Percentiles rank a stretch among this genome's conserved stretches.
These are phyloP conservation scores for Clitoria ternatea DNA, from an alignment of 306 rosid species.

Conservation along the genomic window DNA sequence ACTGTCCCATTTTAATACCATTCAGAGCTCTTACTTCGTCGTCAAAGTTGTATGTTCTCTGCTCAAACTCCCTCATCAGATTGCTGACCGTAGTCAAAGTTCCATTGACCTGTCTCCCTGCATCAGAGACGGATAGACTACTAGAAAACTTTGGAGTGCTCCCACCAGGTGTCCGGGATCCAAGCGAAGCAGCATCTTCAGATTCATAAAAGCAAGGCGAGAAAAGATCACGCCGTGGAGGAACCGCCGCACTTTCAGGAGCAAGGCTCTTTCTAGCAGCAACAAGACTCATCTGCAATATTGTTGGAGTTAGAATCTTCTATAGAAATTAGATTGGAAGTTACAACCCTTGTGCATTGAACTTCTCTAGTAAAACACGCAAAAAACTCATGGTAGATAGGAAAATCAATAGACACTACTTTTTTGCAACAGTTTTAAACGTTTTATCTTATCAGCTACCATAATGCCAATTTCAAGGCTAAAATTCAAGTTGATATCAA, in stretches of 20 bases:
- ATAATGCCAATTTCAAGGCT: neutral
- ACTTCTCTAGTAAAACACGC: neutral
- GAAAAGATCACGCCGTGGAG: conserved; percentile 41
- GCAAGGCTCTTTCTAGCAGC: conserved; percentile 78
- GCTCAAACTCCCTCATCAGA: conserved; percentile 85
- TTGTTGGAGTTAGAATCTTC: conserved; percentile 19
- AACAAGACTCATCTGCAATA: conserved; percentile 79
- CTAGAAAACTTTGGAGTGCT: conserved; percentile 63
- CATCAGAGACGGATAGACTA: conserved; percentile 36
- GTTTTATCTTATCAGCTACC: neutral
- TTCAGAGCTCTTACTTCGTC: conserved; percentile 59
- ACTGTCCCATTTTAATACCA: conserved; percentile 53
- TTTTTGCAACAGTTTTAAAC: conserved; percentile 2
- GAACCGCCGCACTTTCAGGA: conserved; percentile 43
- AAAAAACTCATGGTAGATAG: neutral
- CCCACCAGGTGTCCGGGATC: conserved; percentile 66
- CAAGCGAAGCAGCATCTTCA: conserved; percentile 57
- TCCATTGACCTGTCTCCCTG: conserved; percentile 56
- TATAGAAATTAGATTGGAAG: neutral
- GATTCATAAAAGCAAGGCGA: conserved; percentile 60
- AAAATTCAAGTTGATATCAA: neutral
- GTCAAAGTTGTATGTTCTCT: conserved; percentile 53
- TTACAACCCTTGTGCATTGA: neutral
- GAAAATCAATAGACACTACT: conserved; percentile 3
- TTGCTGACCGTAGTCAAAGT: conserved; percentile 50